Conservation (phyloP, 345 rosid genomes). For the Citrus sp. region DNA sequence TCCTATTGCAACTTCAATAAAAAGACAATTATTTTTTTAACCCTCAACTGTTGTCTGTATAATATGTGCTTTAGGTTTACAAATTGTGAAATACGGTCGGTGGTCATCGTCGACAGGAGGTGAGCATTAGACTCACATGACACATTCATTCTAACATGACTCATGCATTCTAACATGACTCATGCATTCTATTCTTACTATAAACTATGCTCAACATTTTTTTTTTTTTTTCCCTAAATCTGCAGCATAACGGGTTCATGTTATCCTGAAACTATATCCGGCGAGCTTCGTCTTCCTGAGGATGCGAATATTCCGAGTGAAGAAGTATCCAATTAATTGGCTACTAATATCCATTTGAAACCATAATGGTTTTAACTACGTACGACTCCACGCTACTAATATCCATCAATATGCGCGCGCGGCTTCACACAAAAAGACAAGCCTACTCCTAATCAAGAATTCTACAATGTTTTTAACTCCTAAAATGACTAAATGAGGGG, state of each 20-base stretch:
- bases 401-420: neutral
- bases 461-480: neutral
- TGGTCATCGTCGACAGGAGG: constrained; percentile 41
- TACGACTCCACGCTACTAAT: no score
- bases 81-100: constrained; percentile 58
- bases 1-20: neutral
- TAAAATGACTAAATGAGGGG: neutral
- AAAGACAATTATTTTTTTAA: neutral
- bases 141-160: no score
- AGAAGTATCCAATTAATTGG: constrained; percentile 13
- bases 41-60: neutral
- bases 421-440: neutral
- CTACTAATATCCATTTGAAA: neutral
- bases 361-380: neutral
- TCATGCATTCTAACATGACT: no score
- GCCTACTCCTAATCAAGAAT: neutral
- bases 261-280: constrained; percentile 19
- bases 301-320: neutral
- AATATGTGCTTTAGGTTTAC: constrained; percentile 32
- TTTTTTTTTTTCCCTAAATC: neutral
- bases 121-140: neutral
- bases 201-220: neutral
- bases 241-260: constrained; percentile 24
- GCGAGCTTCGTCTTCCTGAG: constrained; percentile 17
- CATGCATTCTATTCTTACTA: neutral